These are phyloP conservation scores for Sindora glabra DNA, from an alignment of 306 rosid genomes.

Conservation along the genomic window DNA sequence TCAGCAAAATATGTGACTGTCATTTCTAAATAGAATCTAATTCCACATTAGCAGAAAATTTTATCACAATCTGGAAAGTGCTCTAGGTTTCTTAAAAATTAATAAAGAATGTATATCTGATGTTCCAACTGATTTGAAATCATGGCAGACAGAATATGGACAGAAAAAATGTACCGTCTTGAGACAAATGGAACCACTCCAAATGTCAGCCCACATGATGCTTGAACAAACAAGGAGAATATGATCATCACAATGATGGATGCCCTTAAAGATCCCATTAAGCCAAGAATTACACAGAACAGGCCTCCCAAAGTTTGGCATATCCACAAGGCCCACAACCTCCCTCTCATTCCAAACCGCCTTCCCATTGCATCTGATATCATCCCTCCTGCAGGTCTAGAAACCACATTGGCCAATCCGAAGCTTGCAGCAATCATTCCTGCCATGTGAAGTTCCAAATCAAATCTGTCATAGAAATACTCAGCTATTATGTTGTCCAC, in stretches of 20 bases:
- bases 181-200: constrained; percentile 94
- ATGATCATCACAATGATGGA: constrained; percentile 61
- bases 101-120: too few relatives aligned
- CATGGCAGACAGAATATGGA: too few relatives aligned
- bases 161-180: constrained; percentile 50
- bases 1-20: neutral
- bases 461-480: constrained; percentile 67
- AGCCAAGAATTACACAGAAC: constrained; percentile 55
- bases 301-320: constrained; percentile 69
- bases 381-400: constrained; percentile 71
- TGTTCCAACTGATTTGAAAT: too few relatives aligned
- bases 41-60: too few relatives aligned
- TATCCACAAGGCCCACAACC: constrained; percentile 68
- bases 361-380: constrained; percentile 49
- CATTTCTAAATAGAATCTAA: too few relatives aligned
- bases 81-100: too few relatives aligned
- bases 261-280: constrained; percentile 33
- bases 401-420: constrained; percentile 61
- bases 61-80: too few relatives aligned
- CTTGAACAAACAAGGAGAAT: constrained; percentile 74
- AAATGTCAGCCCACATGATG: constrained; percentile 90
- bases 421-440: constrained; percentile 73
- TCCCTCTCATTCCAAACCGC: constrained; percentile 84
- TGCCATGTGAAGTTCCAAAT: constrained; percentile 61
- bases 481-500: constrained; percentile 78